phyloP scores from a whole-genome alignment of 495 filamentous ascomycete species.

The Talaromyces trachyspermus region DNA sequence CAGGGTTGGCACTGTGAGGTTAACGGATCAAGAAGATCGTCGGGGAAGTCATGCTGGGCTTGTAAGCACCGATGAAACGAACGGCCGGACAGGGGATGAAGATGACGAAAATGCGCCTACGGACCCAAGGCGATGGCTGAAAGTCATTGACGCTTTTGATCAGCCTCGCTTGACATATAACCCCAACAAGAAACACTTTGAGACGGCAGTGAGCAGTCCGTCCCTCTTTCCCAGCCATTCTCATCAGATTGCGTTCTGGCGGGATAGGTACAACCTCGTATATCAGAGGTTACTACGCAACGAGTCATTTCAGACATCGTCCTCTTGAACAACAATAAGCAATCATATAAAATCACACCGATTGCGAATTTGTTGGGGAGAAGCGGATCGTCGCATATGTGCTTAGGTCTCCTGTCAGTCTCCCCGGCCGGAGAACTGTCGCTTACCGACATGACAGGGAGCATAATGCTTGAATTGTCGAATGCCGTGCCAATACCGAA shows the following conservation, averaged over 20 bases:
- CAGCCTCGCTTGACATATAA: slow-evolving; percentile 85
- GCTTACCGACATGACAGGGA: slow-evolving; percentile 79
- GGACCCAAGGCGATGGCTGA: slow-evolving; percentile 71
- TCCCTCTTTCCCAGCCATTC: slow-evolving; percentile 72
- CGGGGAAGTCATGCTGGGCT: neutral
- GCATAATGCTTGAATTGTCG: slow-evolving; percentile 73
- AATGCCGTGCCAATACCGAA: slow-evolving; percentile 76
- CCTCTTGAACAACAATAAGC: slow-evolving; percentile 46
- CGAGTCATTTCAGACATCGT: slow-evolving; percentile 77
- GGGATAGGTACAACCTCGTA: slow-evolving; percentile 81
- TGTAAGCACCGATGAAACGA: neutral
- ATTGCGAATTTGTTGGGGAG: slow-evolving; percentile 91
- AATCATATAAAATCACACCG: slow-evolving; percentile 82
- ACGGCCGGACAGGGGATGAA: slow-evolving; percentile 35
- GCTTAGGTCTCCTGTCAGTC: slow-evolving; percentile 74
- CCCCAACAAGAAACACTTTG: slow-evolving; percentile 82
- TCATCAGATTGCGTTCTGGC: slow-evolving; percentile 77
- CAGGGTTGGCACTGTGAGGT: slow-evolving; percentile 42
- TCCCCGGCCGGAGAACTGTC: slow-evolving; percentile 77
- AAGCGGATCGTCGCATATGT: slow-evolving; percentile 74
- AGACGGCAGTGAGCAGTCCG: slow-evolving; percentile 58
- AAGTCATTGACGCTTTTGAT: slow-evolving; percentile 70
- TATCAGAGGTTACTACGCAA: slow-evolving; percentile 88
- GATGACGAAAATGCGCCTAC: slow-evolving; percentile 56
- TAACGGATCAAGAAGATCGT: slow-evolving; percentile 7